Evolutionary conservation across 1,139 yeast species (phyloP).

Genomic region (Arxiozyma slooffiae): DNA sequence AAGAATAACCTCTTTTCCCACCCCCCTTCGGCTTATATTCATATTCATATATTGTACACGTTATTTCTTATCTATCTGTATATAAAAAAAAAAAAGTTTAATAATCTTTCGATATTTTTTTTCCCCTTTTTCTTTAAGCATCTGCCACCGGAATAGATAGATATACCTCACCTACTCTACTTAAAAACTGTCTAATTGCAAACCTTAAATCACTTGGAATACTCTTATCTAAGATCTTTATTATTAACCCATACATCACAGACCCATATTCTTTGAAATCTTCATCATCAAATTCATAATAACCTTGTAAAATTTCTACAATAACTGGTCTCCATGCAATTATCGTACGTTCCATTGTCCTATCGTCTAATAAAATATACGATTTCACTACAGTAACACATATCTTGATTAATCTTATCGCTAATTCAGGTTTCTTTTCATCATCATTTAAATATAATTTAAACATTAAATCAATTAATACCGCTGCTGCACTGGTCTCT

Average conservation of each 20-base stretch:
- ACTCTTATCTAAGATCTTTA: conserved; percentile 58
- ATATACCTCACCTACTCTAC: conserved; percentile 60
- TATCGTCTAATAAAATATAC: conserved; percentile 62
- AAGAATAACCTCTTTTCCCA: too few species aligned
- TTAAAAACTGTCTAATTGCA: conserved; percentile 56
- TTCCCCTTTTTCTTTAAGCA: neutral
- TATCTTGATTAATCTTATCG: conserved; percentile 53
- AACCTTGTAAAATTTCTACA: conserved; percentile 75
- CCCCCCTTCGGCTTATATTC: neutral
- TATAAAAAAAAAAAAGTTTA: neutral
- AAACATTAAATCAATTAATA: conserved; percentile 71
- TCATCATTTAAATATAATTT: conserved; percentile 66
- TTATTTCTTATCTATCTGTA: too few species aligned
- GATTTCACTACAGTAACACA: conserved; percentile 62
- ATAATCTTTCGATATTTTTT: neutral
- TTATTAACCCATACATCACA: conserved; percentile 55
- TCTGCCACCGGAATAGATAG: conserved; percentile 10
- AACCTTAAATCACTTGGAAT: conserved; percentile 60
- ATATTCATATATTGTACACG: neutral
- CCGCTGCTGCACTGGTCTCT: conserved; percentile 85
- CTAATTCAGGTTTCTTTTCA: conserved; percentile 35
- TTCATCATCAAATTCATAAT: conserved; percentile 60
- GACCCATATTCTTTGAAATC: conserved; percentile 64
- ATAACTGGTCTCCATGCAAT: conserved; percentile 88
- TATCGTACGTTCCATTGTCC: conserved; percentile 69